Conservation (phyloP, 2,329 filamentous ascomycete genomes). For the Aspergillus neoniger region DNA sequence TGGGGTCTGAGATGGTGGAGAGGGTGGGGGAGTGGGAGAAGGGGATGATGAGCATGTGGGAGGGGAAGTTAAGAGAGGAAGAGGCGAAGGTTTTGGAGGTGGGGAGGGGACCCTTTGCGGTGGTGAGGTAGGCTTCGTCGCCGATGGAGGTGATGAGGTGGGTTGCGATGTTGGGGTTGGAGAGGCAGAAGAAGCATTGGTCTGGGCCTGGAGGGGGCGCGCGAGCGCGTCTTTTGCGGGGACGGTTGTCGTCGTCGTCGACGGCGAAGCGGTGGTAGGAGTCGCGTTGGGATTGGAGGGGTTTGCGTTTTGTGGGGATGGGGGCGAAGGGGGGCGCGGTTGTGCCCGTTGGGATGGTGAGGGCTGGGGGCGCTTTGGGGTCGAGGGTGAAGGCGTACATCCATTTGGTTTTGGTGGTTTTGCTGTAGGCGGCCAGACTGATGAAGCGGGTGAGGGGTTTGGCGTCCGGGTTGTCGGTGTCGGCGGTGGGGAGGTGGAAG, state of each 20-base stretch:
- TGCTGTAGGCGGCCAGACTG: constrained; percentile 78
- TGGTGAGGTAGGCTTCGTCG: constrained; percentile 83
- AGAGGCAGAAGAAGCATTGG: constrained; percentile 93
- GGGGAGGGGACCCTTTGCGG: constrained; percentile 85
- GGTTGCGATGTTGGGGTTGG: constrained; percentile 77
- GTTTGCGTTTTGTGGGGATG: constrained; percentile 60
- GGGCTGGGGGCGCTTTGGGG: constrained; percentile 59
- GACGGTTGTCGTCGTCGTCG: constrained; percentile 41
- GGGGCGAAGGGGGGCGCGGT: constrained; percentile 69
- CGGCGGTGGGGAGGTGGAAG: constrained; percentile 63
- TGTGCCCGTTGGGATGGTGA: constrained; percentile 66
- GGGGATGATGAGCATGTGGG: constrained; percentile 89
- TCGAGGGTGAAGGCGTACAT: constrained; percentile 68
- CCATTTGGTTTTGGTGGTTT: constrained; percentile 69
- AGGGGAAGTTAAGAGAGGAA: constrained; percentile 70
- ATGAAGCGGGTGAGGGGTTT: constrained; percentile 81
- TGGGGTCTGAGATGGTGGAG: constrained; percentile 62
- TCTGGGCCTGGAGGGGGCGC: constrained; percentile 64
- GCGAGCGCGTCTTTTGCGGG: constrained; percentile 47
- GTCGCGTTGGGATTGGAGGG: constrained; percentile 36
- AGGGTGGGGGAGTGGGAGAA: constrained; percentile 79
- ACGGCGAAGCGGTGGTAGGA: constrained; percentile 43
- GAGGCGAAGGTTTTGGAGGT: constrained; percentile 65
- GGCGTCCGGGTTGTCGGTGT: constrained; percentile 55
- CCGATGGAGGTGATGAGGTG: constrained; percentile 92